Evolutionary conservation across 2,329 filamentous ascomycete genomes (phyloP), one percentile per base, ranked within the genome.

Genomic region (Paecilomyces dactylethromorphus): DNA sequence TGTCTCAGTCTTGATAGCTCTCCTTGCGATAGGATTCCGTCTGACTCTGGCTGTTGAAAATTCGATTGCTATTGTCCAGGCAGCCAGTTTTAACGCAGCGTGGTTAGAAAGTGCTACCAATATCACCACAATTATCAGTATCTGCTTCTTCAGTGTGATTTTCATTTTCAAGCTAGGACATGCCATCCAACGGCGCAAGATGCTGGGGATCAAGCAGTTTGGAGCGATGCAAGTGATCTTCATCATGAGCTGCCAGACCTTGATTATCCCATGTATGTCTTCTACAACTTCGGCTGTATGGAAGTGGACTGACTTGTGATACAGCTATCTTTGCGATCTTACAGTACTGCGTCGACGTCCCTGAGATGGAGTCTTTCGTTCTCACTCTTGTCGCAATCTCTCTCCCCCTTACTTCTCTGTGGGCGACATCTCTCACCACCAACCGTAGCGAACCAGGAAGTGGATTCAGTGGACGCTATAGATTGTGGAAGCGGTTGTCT

Each of bases 141-240:
- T 88, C 66, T 84, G 82, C 74, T 82, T 82, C 68, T 88, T 86
- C 75, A 84, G 82, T 62, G 68, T 76, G n/a, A 72, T 88, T 59
- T 89, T 89, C 70, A 79, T 82, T 45, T 73, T 70, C 58, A 89
- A 89, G 71, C 77, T 89, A 3, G 82, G 80, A 6, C 76, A 79
- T 62, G 84, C 84, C 6, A 80, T 89, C 33, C 69, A 76, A 8
- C 76, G 82, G 62, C 81, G 87, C 22, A 79, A 76, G 57, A 77
- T 75, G 64, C 74, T 88, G 60, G 84, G 84, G 1, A 76, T 87
- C 66, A 79, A 76, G 58, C 80, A 84, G 57, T 87, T 87, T 66
- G 84, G 84, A 10, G 83, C 84, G 1, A 84, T 89, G 79, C 84
- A 87, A 64, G 81, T 87, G 58, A 83, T 89, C 61, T 87, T 87